These are phyloP conservation scores for Rhodotorula sp. DNA, from an alignment of 1,284 basidiomycete genomes.

Conservation along the genomic window DNA sequence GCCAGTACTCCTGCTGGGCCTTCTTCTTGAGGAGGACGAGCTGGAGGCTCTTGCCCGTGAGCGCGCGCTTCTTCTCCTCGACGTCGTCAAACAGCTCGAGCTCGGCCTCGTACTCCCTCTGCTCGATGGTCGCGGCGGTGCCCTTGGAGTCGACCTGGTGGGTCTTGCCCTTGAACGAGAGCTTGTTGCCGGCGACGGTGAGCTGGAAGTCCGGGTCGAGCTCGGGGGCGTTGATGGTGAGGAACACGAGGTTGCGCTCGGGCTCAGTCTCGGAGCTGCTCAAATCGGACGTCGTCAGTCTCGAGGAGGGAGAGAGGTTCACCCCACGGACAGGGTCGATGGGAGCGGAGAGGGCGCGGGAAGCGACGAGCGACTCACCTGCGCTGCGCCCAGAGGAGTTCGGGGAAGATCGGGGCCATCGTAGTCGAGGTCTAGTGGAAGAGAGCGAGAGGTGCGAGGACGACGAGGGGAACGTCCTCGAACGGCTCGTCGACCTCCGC, in stretches of 20 bases:
- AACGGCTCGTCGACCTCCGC: neutral
- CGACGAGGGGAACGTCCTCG: neutral
- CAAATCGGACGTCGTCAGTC: neutral
- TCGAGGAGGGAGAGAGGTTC: too few species aligned
- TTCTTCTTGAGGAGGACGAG: slow-evolving; percentile 79
- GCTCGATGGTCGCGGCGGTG: slow-evolving; percentile 30
- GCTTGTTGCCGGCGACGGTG: slow-evolving; percentile 20
- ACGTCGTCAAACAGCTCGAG: slow-evolving; percentile 40
- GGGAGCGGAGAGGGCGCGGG: too few species aligned
- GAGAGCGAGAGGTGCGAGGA: neutral
- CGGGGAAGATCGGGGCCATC: slow-evolving; percentile 62
- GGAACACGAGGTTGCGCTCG: slow-evolving; percentile 39
- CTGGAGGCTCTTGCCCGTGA: slow-evolving; percentile 58
- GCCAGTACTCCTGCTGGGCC: slow-evolving; percentile 76
- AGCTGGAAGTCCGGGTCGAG: slow-evolving; percentile 35
- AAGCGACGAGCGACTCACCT: slow-evolving; percentile 53
- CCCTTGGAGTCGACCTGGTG: slow-evolving; percentile 20
- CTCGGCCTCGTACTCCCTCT: slow-evolving; percentile 39
- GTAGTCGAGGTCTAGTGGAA: neutral
- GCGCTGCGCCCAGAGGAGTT: slow-evolving; percentile 88
- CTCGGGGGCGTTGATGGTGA: slow-evolving; percentile 42
- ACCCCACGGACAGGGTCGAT: neutral
- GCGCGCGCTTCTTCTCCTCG: slow-evolving; percentile 37
- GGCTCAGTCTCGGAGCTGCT: slow-evolving; percentile 34
- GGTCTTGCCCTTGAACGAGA: slow-evolving; percentile 37